Evolutionary conservation across 345 rosid genomes (phyloP), one percentile per base, ranked within the genome.

Genomic region (Melaleuca alternifolia): DNA sequence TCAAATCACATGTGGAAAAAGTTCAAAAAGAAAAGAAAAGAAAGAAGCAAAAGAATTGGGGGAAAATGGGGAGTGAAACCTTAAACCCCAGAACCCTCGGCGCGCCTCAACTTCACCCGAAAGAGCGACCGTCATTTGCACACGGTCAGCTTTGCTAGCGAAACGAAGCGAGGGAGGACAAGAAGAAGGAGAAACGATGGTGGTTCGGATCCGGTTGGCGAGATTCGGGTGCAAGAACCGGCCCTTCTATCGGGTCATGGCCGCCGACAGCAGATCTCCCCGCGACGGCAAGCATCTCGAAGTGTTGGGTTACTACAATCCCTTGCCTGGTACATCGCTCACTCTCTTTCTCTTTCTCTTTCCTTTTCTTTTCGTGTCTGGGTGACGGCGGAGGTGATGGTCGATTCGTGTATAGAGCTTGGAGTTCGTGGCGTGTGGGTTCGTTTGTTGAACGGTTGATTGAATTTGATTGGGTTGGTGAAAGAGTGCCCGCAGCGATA

Each of bases 251-350:
- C 92, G 99, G 30, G 89, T 96, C 14, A 94, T 95, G 93, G 96
- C 94, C 4, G 95, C 98, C 18, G 93, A 95, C 91, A 94, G 96
- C 90, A 93, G 96, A 89, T 94, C 98, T 1, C 96, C 95, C 1
- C 91, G 98, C 88, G 98, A 97, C 87, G 98, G 97, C 76, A 96
- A 94, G 88, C 98, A 95, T 85, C 94, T 97, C 28, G 96, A 95
- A 91, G 95, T 94, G 26, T 86, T 95, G 81, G 96, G 98, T 62
- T 96, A 93, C 90, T 94, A 90, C 86, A 94, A 97, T 86, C 99
- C 98, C 7, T 91, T 96, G 59, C 96, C 95, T 90, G 98, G 98
- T 89, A 83, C 71, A 56, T 48, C 33, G 44, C 54, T 7, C 57
- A 16, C 54, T 18, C 54, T 20, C 56, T 53, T 23, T 53, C 21